These are phyloP conservation scores for Zygnema circumcarinatum DNA, from an alignment of 139 green algal genomes.

Conservation along the genomic window DNA sequence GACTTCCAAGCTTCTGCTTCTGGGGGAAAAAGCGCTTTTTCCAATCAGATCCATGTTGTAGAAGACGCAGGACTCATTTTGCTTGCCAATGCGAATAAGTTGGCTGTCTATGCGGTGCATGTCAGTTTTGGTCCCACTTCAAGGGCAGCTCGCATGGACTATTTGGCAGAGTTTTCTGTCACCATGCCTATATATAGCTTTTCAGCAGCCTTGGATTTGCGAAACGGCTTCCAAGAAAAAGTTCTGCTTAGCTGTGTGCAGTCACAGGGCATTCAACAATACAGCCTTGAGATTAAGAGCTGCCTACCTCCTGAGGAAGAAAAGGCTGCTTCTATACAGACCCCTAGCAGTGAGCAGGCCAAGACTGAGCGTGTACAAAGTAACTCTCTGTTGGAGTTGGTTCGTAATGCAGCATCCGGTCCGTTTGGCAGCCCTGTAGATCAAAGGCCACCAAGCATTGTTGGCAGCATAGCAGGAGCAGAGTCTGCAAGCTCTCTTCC, in stretches of 20 bases:
- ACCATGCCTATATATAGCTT: constrained; percentile 81
- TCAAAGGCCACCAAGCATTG: not conserved
- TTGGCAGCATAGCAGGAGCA: not conserved
- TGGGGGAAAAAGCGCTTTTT: constrained; percentile 30
- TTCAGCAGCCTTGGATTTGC: constrained; percentile 48
- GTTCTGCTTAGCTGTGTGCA: constrained; percentile 77
- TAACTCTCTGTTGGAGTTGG: not conserved
- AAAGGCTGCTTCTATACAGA: not conserved
- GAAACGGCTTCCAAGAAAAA: not conserved
- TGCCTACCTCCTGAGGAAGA: constrained; percentile 65
- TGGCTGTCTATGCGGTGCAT: constrained; percentile 74
- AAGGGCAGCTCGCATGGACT: constrained; percentile 65
- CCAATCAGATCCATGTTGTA: constrained; percentile 47
- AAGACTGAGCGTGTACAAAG: not conserved
- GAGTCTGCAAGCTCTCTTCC: constrained; percentile 4
- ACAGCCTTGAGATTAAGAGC: constrained; percentile 68
- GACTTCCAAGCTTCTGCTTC: constrained; percentile 3
- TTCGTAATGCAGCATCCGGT: not conserved
- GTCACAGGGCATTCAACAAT: constrained; percentile 85
- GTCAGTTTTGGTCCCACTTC: constrained; percentile 24
- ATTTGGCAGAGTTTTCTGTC: constrained; percentile 73
- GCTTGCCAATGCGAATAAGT: constrained; percentile 75
- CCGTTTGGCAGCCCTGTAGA: not conserved
- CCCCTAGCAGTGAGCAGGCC: not conserved
- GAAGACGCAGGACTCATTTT: constrained; percentile 58